Percentiles rank a stretch among this genome's conserved stretches.
These are phyloP conservation scores for Neurospora sp. DNA, from an alignment of 495 filamentous ascomycete species.

Conservation along the genomic window DNA sequence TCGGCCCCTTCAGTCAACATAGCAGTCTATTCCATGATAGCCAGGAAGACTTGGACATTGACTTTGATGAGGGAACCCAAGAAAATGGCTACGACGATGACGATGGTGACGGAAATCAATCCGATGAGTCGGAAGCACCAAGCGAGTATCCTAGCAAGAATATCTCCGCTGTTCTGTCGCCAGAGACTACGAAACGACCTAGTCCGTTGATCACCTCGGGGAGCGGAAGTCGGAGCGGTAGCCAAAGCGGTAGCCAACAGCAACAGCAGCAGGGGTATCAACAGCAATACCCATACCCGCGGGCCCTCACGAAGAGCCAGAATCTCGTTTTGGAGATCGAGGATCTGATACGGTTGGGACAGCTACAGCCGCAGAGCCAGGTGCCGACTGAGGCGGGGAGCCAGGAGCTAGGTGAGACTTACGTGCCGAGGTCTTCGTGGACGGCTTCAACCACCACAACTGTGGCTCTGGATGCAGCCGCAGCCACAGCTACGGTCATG, in stretches of 20 bases:
- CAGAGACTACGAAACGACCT: background rate
- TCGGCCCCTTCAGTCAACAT: background rate
- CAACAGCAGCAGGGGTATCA: background rate
- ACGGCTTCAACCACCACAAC: background rate
- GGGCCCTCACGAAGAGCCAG: background rate
- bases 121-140: slow-evolving; percentile 13
- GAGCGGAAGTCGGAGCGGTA: slow-evolving; percentile 4
- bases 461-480: background rate
- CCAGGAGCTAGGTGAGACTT: background rate
- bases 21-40: background rate
- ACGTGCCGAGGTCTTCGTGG: background rate
- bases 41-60: slow-evolving; percentile 9
- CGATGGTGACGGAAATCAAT: background rate
- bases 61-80: background rate
- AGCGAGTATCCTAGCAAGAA: slow-evolving; percentile 22
- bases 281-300: background rate
- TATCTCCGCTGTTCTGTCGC: background rate
- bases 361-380: background rate
- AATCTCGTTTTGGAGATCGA: background rate
- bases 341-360: background rate
- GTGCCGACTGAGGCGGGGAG: background rate
- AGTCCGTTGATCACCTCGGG: background rate
- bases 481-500: background rate
- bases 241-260: background rate
- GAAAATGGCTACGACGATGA: slow-evolving; percentile 4